Percentiles rank a stretch among this genome's conserved stretches.
Evolutionary conservation across 768 basidiomycete species (phyloP).

Genomic region (Boletus patriciae): DNA sequence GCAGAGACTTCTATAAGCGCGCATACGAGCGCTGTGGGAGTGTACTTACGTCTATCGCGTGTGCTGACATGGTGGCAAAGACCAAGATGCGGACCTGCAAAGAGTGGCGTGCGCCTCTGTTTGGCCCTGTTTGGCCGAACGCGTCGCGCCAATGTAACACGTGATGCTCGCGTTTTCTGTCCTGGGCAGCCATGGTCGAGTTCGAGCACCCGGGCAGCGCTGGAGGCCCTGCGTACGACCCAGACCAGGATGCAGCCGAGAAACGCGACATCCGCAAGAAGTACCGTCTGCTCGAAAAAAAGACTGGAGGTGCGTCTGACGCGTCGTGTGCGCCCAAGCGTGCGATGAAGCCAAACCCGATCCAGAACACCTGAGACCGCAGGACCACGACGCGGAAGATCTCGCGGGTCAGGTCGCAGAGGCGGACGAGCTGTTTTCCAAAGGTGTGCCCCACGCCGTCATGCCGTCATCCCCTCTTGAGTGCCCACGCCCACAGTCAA

Average conservation of each 20-base stretch:
- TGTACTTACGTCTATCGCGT: slow-evolving; percentile 35
- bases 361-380: slow-evolving; percentile 49
- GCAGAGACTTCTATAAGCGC: slow-evolving; percentile 12
- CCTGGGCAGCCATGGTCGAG: slow-evolving; percentile 16
- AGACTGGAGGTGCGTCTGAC: slow-evolving; percentile 56
- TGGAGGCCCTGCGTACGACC: slow-evolving; percentile 61
- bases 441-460: slow-evolving; percentile 43
- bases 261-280: slow-evolving; percentile 70
- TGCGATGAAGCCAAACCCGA: background rate
- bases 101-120: background rate
- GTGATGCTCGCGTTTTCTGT: slow-evolving; percentile 9
- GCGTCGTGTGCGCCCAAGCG: background rate
- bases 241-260: slow-evolving; percentile 81
- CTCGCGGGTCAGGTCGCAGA: slow-evolving; percentile 55
- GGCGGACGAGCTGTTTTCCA: slow-evolving; percentile 62
- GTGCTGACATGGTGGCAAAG: slow-evolving; percentile 15
- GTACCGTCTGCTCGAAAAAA: slow-evolving; percentile 66
- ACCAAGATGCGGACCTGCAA: background rate
- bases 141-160: slow-evolving; percentile 25
- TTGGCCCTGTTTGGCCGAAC: slow-evolving; percentile 25
- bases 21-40: background rate
- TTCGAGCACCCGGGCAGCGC: slow-evolving; percentile 7
- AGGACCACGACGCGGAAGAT: slow-evolving; percentile 55
- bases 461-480: background rate
- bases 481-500: slow-evolving; percentile 48